phyloP scores from a whole-genome alignment of 2,329 filamentous ascomycete species.

The Hypomyces perniciosus region DNA sequence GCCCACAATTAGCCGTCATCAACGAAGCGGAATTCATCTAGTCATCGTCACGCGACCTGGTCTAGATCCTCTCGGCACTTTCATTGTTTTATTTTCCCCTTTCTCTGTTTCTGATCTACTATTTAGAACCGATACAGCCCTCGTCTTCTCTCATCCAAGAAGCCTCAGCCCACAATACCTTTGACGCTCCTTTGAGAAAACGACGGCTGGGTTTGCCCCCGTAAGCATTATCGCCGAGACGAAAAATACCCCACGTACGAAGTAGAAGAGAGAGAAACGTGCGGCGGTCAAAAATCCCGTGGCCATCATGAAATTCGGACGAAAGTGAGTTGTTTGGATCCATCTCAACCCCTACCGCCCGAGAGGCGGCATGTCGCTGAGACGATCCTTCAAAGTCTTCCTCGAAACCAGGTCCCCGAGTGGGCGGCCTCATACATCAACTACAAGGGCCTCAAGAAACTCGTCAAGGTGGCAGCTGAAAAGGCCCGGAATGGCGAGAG shows the following conservation, averaged over 20 bases:
- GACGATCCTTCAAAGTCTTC: slow-evolving; percentile 44
- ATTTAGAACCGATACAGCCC: background rate
- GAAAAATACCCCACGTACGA: background rate
- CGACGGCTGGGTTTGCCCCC: too few species aligned
- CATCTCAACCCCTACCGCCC: slow-evolving; percentile 1
- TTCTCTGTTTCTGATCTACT: background rate
- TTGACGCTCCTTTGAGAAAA: too few species aligned
- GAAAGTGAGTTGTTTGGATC: slow-evolving; percentile 42
- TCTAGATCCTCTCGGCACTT: slow-evolving; percentile 3
- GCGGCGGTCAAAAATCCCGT: background rate
- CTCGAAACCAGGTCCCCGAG: slow-evolving; percentile 79
- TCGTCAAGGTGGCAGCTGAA: slow-evolving; percentile 75
- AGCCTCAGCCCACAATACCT: background rate
- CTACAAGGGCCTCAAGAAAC: slow-evolving; percentile 89
- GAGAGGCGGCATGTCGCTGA: slow-evolving; percentile 13
- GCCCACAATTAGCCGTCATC: slow-evolving; percentile 8
- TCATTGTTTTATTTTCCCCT: background rate
- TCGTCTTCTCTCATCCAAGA: background rate
- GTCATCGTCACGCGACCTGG: slow-evolving; percentile 16
- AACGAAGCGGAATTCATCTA: background rate
- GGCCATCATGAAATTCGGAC: slow-evolving; percentile 54
- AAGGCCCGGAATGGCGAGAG: slow-evolving; percentile 62
- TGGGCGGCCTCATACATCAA: slow-evolving; percentile 82
- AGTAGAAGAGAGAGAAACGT: background rate
- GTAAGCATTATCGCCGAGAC: background rate